phyloP scores from a whole-genome alignment of 805 yeast genomes.

The Saccharomycopsis javanensis region DNA sequence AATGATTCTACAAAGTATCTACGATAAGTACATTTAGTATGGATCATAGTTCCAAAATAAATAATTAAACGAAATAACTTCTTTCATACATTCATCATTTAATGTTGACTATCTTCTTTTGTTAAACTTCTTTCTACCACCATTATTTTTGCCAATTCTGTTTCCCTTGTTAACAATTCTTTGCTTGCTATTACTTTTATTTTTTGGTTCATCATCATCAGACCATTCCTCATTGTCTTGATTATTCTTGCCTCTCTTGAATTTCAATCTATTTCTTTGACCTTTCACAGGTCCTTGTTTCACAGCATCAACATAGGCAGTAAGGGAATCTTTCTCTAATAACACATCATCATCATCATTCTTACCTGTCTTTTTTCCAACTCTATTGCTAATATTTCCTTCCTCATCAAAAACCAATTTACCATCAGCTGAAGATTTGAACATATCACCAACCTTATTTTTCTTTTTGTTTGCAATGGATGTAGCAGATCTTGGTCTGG shows the following conservation, averaged over 20 bases:
- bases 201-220: slow-evolving; percentile 30
- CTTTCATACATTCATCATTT: too few species aligned
- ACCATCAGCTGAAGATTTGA: slow-evolving; percentile 41
- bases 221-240: slow-evolving; percentile 46
- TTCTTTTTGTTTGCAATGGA: slow-evolving; percentile 29
- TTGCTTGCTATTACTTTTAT: background rate
- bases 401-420: slow-evolving; percentile 55
- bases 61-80: background rate
- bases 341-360: slow-evolving; percentile 39
- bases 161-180: slow-evolving; percentile 1
- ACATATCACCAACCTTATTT: slow-evolving; percentile 1
- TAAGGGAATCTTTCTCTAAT: slow-evolving; percentile 50
- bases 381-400: slow-evolving; percentile 23
- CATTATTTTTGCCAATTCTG: background rate
- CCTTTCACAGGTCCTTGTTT: slow-evolving; percentile 91
- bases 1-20: too few species aligned
- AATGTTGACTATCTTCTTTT: background rate
- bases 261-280: slow-evolving; percentile 83
- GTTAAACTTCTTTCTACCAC: background rate
- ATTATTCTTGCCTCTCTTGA: slow-evolving; percentile 52
- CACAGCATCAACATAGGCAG: slow-evolving; percentile 91
- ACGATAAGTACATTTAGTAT: background rate
- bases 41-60: too few species aligned
- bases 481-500: slow-evolving; percentile 47
- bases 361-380: slow-evolving; percentile 4